Evolutionary conservation across 2,329 filamentous ascomycete species (phyloP), one percentile per base, ranked within the genome.

Genomic region (Claviceps sp.): DNA sequence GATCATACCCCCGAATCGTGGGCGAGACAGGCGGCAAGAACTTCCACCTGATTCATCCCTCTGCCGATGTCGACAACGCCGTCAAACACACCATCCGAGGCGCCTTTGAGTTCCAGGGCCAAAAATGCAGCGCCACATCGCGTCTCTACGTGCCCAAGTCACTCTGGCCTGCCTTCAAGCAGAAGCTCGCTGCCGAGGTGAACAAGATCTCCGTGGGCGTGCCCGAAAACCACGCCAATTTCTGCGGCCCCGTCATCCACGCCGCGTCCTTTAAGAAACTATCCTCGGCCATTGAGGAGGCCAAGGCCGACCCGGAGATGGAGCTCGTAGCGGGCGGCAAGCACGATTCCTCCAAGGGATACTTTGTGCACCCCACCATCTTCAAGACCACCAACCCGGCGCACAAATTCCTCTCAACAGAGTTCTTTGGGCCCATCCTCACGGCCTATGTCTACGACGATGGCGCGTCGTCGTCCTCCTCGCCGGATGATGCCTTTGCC

Each of bases 21-120:
- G 89, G 88, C 55, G 89, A 95, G 75, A 95, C 89, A 30, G 88
- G 89, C 55, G 89, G 89, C 65, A 95, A 95, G 80, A 95, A 95
- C 75, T 95, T 90, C 76, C 89, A 94, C 68, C 70, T 95, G 50
- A 69, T 95, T 37, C 88, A 95, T 72, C 72, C 75, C 46, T 83
- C 81, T 3, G 89, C 89, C 41, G 85, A 94, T 60, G 70, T 93
- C 48, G 73, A 81, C 55, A 93, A 91, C 62, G 88, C 88, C 11
- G 87, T 80, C 38, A 76, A 87, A 58, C 85, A 94, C 67, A 93
- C 87, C 5, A 80, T 95, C 37, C 86, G 89, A 52, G 88, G 87
- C 47, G 88, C 89, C 2, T 95, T 94, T 63, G 89, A 95, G 68
- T 95, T 83, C 73, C 87, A 93, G 66, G 89, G 89, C 48, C 89